These are phyloP conservation scores for Mucor saturninus DNA, from an alignment of 371 early-diverging fungal species.

Conservation along the genomic window DNA sequence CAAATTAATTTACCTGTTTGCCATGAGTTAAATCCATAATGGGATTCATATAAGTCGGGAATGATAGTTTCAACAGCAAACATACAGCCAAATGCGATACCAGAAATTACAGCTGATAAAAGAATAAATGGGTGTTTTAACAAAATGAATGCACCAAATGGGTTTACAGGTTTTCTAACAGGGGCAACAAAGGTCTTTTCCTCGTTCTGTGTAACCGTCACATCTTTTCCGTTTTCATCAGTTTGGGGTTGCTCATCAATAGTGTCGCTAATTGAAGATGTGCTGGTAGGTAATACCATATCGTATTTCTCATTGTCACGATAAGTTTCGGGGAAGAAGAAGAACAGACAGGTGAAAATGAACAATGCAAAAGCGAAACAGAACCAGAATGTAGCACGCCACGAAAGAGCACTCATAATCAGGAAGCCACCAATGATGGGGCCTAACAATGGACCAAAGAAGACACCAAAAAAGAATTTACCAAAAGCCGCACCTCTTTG, in stretches of 20 bases:
- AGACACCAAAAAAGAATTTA: slow-evolving; percentile 54
- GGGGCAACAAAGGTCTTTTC: background rate
- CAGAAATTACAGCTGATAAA: slow-evolving; percentile 47
- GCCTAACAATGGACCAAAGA: slow-evolving; percentile 34
- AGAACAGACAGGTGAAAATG: slow-evolving; percentile 31
- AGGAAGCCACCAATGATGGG: slow-evolving; percentile 37
- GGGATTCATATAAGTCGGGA: slow-evolving; percentile 33
- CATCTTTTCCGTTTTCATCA: background rate
- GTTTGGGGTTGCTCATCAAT: slow-evolving; percentile 1
- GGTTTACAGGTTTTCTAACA: slow-evolving; percentile 28
- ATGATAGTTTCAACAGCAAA: slow-evolving; percentile 53
- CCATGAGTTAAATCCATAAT: slow-evolving; percentile 47
- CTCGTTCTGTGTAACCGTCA: background rate
- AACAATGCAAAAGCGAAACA: slow-evolving; percentile 35
- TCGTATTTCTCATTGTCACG: slow-evolving; percentile 35
- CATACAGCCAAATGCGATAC: slow-evolving; percentile 58
- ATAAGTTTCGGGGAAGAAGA: slow-evolving; percentile 69
- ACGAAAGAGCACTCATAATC: slow-evolving; percentile 29
- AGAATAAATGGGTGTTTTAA: slow-evolving; percentile 56
- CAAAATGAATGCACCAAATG: slow-evolving; percentile 37
- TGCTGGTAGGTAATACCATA: slow-evolving; percentile 13
- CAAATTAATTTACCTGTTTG: slow-evolving; percentile 33
- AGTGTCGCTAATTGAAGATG: slow-evolving; percentile 3
- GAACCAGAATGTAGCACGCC: slow-evolving; percentile 41
- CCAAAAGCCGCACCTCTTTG: slow-evolving; percentile 42